Evolutionary conservation across 768 basidiomycete genomes (phyloP).

Genomic region (Lentinula lateritia): DNA sequence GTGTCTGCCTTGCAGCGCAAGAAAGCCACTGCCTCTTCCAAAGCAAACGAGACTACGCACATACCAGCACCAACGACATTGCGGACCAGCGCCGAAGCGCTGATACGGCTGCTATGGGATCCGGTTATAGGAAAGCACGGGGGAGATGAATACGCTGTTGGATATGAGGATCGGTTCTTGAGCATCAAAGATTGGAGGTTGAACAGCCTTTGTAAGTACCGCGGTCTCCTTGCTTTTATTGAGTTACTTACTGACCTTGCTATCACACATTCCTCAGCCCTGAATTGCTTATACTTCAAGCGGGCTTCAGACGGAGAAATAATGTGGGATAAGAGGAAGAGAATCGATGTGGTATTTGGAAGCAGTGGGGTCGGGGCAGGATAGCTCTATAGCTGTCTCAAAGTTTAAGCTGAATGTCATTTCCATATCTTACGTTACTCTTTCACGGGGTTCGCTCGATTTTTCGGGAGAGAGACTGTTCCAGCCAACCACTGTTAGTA

Average conservation of each 20-base stretch:
- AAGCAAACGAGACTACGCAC: neutral
- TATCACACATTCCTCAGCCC: conserved; percentile 16
- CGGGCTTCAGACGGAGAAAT: conserved; percentile 9
- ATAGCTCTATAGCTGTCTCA: too few relatives aligned
- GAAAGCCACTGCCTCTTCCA: neutral
- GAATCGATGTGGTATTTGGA: conserved; percentile 16
- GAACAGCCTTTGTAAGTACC: conserved; percentile 16
- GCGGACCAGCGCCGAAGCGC: conserved; percentile 14
- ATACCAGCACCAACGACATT: conserved; percentile 10
- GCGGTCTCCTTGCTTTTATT: neutral
- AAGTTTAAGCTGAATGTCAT: too few relatives aligned
- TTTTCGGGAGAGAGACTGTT: too few relatives aligned
- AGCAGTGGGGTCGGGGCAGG: conserved; percentile 10
- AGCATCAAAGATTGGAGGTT: conserved; percentile 17
- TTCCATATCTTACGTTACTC: too few relatives aligned
- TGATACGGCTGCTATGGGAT: conserved; percentile 18
- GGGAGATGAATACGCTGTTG: conserved; percentile 12
- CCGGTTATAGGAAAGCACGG: conserved; percentile 3
- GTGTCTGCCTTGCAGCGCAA: neutral
- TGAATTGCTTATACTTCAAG: conserved; percentile 15
- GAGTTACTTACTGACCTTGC: neutral
- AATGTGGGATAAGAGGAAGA: conserved; percentile 16
- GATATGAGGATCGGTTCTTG: conserved; percentile 19
- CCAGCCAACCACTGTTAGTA: too few relatives aligned
- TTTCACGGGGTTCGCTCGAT: too few relatives aligned